Evolutionary conservation across 352 stramenopile species (phyloP).

Genomic region (Globisporangium uncinulatum): DNA sequence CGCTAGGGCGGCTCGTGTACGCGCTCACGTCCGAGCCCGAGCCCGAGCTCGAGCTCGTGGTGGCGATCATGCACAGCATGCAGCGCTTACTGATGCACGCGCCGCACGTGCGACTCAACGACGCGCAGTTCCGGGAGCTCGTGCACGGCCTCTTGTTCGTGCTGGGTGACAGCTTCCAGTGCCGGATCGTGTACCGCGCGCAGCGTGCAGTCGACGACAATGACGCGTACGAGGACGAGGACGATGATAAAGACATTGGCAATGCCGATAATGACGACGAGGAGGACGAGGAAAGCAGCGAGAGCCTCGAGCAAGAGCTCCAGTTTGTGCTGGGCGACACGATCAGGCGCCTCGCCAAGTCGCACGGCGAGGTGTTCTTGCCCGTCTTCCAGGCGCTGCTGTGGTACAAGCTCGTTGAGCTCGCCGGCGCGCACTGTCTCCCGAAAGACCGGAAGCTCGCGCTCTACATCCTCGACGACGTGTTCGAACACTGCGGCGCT

Average conservation of each 20-base stretch:
- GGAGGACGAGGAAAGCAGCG: conserved; percentile 37
- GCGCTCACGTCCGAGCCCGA: conserved; percentile 78
- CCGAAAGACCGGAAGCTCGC: conserved; percentile 77
- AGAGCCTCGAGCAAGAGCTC: conserved; percentile 62
- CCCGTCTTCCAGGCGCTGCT: conserved; percentile 66
- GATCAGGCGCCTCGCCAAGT: conserved; percentile 69
- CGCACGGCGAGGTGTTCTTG: conserved; percentile 61
- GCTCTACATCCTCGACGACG: conserved; percentile 84
- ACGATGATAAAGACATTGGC: no score
- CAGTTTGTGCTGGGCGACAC: conserved; percentile 79
- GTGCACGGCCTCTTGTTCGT: conserved; percentile 72
- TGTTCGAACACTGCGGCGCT: conserved; percentile 74
- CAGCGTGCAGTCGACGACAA: conserved; percentile 14
- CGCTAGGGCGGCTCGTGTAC: conserved; percentile 66
- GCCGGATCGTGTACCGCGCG: conserved; percentile 50
- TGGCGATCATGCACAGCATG: conserved; percentile 87
- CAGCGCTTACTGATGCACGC: conserved; percentile 57
- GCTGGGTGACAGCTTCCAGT: conserved; percentile 77
- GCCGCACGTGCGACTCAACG: conserved; percentile 50
- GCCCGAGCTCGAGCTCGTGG: conserved; percentile 75
- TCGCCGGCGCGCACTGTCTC: conserved; percentile 60
- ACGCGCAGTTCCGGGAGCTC: conserved; percentile 64
- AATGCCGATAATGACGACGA: conserved; percentile 33
- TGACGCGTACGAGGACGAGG: conserved; percentile 15
- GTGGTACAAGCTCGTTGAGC: conserved; percentile 73